Base-by-base conservation (phyloP, 1,284 basidiomycete species). In the Hortiboletus rubellus region DNA sequence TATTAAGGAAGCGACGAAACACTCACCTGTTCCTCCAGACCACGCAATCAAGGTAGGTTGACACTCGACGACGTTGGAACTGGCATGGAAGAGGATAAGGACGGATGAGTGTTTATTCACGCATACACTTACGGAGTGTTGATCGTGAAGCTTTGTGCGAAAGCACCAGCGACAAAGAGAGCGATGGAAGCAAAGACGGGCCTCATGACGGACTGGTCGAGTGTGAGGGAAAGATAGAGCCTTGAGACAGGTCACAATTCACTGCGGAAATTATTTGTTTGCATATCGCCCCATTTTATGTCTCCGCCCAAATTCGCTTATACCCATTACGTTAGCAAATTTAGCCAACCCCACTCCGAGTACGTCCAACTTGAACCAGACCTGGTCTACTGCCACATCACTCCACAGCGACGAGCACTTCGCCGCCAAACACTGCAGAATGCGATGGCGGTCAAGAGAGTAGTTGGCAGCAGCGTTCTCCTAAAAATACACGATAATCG, bases 41-140 rank as follows among this genome's bases (percentile, higher is more conserved):
- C 82, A 87, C 22, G 62, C 49, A 33, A 88, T 41, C 7, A 75
- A 66, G 27, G 76, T 63, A 15, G 85, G 83, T 65, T 83, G 68
- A 69, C 86, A 88, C 54, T 78, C 72, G 40, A 78, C 77, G 46
- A 74, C 74, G 55, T 71, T 77, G 45, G 61, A 8, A 27, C 65
- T 62, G 58, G 7, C 10, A 45, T 18, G 49, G 52, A 49, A 55
- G 44, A 47, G 46, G 49, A 31, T 62, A 24, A 61, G 59, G 48
- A 53, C 34, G 11, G 8, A 33, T 7, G 11, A 9, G n/a, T 33
- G 46, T 1, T 9, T 0, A 11, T 9, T 10, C 37, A 38, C 9
- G 17, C 5, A 38, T 10, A 17, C 17, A 78, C 84, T 64, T 62
- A 87, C 85, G 85, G 85, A 18, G 84, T 89, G 64, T 85, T 82